These are phyloP conservation scores for Blastocladiella emersonii DNA, from an alignment of 371 early-diverging fungal genomes.

Conservation along the genomic window DNA sequence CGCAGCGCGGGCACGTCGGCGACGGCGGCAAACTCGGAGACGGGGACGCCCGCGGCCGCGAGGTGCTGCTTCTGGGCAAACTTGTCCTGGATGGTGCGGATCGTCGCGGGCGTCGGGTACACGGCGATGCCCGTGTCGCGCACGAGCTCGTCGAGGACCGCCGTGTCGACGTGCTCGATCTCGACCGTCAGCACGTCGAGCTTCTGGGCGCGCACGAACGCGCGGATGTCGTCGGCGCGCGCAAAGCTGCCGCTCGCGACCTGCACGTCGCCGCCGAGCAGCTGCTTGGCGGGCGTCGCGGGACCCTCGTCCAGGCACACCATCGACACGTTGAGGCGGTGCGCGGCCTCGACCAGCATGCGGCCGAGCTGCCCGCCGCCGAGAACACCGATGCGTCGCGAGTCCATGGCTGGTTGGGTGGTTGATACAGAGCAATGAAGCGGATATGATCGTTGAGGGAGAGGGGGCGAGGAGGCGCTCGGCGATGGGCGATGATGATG, in stretches of 20 bases:
- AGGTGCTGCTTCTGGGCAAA: slow-evolving; percentile 71
- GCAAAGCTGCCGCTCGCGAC: slow-evolving; percentile 73
- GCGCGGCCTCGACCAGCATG: slow-evolving; percentile 90
- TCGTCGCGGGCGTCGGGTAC: slow-evolving; percentile 68
- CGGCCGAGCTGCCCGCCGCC: slow-evolving; percentile 88
- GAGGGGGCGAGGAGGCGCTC: too few species aligned
- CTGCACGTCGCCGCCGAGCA: slow-evolving; percentile 38
- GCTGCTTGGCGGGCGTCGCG: slow-evolving; percentile 74
- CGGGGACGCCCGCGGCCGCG: slow-evolving; percentile 40
- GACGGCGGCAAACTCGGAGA: slow-evolving; percentile 39
- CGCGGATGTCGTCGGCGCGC: slow-evolving; percentile 52
- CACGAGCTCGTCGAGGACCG: slow-evolving; percentile 49
- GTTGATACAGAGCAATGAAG: not conserved
- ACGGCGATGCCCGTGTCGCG: slow-evolving; percentile 24
- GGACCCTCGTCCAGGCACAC: slow-evolving; percentile 61
- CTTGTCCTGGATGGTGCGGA: slow-evolving; percentile 88
- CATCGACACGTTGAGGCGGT: slow-evolving; percentile 67
- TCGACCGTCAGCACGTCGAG: slow-evolving; percentile 83
- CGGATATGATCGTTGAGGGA: not conserved
- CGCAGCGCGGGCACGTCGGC: slow-evolving; percentile 14
- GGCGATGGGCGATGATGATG: too few species aligned
- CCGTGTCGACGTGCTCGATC: slow-evolving; percentile 88
- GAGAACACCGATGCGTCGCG: slow-evolving; percentile 21
- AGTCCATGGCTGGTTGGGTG: not conserved
- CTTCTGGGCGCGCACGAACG: slow-evolving; percentile 38